Conservation (phyloP, 1,284 basidiomycete genomes). For the Gastroboletus turbinatus region DNA sequence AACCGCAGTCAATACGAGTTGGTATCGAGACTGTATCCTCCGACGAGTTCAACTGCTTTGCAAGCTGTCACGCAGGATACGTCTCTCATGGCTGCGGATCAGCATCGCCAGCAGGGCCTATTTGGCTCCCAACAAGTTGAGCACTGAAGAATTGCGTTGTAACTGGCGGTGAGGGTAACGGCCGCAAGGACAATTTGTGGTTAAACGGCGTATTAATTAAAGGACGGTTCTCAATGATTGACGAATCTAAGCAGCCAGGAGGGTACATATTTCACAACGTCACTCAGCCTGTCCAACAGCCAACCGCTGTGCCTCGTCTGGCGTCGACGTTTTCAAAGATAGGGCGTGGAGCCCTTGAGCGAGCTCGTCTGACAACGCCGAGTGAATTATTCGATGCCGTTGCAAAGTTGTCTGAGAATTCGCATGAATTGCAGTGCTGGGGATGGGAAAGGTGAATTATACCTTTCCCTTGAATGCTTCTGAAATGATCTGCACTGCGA, state of each 20-base stretch:
- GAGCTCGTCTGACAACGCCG: slow-evolving; percentile 67
- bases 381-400: slow-evolving; percentile 75
- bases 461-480: slow-evolving; percentile 73
- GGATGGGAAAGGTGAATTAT: slow-evolving; percentile 13
- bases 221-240: slow-evolving; percentile 32
- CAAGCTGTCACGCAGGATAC: slow-evolving; percentile 13
- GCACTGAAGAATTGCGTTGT: slow-evolving; percentile 20
- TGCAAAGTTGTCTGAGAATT: slow-evolving; percentile 63
- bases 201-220: slow-evolving; percentile 32
- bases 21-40: slow-evolving; percentile 9
- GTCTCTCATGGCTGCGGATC: slow-evolving; percentile 21
- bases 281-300: slow-evolving; percentile 21
- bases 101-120: slow-evolving; percentile 17
- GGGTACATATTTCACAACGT: slow-evolving; percentile 24
- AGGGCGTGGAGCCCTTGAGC: slow-evolving; percentile 70
- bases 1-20: slow-evolving; percentile 19
- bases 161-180: slow-evolving; percentile 13
- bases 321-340: slow-evolving; percentile 72
- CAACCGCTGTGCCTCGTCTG: slow-evolving; percentile 45
- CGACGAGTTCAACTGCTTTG: slow-evolving; percentile 2
- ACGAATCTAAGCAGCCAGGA: slow-evolving; percentile 16
- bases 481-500: slow-evolving; percentile 70
- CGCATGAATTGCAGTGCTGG: slow-evolving; percentile 5
- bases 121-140: slow-evolving; percentile 9
- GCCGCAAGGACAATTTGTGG: slow-evolving; percentile 21